Percentiles rank a stretch among this genome's conserved stretches.
Evolutionary conservation across 2,329 filamentous ascomycete genomes (phyloP).

Genomic region (Raffaelea arxii): DNA sequence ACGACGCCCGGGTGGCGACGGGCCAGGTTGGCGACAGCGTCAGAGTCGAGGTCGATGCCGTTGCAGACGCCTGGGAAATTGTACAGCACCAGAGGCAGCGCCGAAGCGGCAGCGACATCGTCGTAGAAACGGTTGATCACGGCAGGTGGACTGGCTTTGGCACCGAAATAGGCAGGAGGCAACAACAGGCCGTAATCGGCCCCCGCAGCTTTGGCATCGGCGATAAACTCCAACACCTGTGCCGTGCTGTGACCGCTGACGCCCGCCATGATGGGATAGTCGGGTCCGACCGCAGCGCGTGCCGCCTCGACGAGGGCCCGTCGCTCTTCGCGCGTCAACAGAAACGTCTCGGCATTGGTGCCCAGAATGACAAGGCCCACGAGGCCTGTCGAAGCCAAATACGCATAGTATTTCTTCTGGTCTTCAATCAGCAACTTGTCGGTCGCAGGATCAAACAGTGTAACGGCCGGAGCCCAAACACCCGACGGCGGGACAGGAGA

Average conservation of each 20-base stretch:
- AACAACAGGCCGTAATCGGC: conserved; percentile 53
- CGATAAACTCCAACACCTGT: conserved; percentile 50
- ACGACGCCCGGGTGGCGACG: conserved; percentile 12
- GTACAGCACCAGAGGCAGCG: conserved; percentile 53
- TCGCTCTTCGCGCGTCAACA: conserved; percentile 23
- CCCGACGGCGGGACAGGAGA: conserved; percentile 16
- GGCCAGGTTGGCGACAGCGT: conserved; percentile 45
- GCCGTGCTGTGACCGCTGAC: conserved; percentile 54
- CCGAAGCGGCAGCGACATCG: conserved; percentile 40
- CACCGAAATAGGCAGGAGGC: conserved; percentile 53
- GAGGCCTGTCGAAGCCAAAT: conserved; percentile 19
- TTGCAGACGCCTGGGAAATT: conserved; percentile 63
- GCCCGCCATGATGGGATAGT: conserved; percentile 52
- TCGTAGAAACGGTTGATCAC: conserved; percentile 51
- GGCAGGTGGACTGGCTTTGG: conserved; percentile 44
- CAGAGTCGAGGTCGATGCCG: conserved; percentile 58
- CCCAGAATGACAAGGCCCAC: conserved; percentile 22
- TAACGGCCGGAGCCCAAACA: conserved; percentile 24
- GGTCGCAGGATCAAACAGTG: conserved; percentile 21
- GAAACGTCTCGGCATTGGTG: conserved; percentile 24
- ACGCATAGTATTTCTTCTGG: conserved; percentile 20
- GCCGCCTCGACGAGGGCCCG: conserved; percentile 43
- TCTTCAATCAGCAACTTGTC: conserved; percentile 19
- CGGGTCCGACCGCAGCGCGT: conserved; percentile 38
- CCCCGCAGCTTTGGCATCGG: conserved; percentile 49